phyloP scores from a whole-genome alignment of 257 asterid genomes.

The Coffea eugenioides region DNA sequence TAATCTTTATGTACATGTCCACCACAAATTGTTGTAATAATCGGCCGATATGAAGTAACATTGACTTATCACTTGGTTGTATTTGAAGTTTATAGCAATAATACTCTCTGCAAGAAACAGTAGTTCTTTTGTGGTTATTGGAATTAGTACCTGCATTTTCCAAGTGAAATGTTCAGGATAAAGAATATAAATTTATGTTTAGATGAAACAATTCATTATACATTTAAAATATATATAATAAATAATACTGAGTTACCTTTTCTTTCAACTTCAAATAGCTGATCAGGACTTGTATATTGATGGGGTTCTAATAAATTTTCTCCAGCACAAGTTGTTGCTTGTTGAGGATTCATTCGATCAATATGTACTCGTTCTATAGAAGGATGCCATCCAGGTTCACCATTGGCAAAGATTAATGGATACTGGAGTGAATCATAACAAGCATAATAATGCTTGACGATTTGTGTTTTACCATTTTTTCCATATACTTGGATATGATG shows the following conservation, averaged over 20 bases:
- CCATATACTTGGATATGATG: not conserved
- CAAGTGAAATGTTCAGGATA: too few relatives aligned
- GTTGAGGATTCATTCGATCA: too few relatives aligned
- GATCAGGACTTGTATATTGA: too few relatives aligned
- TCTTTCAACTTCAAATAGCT: too few relatives aligned
- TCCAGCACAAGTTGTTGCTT: too few relatives aligned
- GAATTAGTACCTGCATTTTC: too few relatives aligned
- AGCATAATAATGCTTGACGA: not conserved
- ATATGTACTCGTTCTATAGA: not conserved
- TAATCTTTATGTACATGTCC: not conserved
- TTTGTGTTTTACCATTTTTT: not conserved
- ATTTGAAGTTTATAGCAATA: not conserved
- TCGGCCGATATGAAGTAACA: not conserved
- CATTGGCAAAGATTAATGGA: not conserved
- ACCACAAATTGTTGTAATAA: not conserved
- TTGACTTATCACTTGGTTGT: not conserved
- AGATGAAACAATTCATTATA: too few relatives aligned
- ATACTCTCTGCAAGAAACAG: not conserved
- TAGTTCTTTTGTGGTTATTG: too few relatives aligned
- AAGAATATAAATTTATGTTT: too few relatives aligned
- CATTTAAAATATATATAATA: too few relatives aligned
- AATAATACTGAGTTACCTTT: too few relatives aligned
- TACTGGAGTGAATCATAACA: not conserved
- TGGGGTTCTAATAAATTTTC: too few relatives aligned
- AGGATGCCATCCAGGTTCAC: not conserved